Percentiles rank a stretch among this genome's conserved stretches.
Evolutionary conservation across 1,139 yeast species (phyloP).

Genomic region (Taphrina populina): DNA sequence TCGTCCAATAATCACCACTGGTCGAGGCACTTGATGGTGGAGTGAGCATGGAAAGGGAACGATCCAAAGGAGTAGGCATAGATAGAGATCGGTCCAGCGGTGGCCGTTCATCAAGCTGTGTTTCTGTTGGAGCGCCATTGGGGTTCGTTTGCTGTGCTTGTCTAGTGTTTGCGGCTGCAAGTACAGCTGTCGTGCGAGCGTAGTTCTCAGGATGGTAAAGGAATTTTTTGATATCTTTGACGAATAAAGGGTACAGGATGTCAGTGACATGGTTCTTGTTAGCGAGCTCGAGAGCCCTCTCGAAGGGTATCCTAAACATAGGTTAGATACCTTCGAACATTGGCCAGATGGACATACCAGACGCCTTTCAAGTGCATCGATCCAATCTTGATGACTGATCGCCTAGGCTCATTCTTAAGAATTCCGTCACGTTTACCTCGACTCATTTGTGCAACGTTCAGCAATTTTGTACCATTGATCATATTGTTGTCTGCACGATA

Average conservation of each 20-base stretch:
- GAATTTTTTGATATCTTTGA: conserved; percentile 66
- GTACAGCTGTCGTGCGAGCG: conserved; percentile 46
- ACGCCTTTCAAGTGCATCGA: conserved; percentile 97
- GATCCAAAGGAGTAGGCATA: conserved; percentile 27
- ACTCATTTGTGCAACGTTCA: conserved; percentile 92
- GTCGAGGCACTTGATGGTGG: conserved; percentile 33
- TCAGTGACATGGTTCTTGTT: conserved; percentile 86
- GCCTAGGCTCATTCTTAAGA: conserved; percentile 77
- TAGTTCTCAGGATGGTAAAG: conserved; percentile 43
- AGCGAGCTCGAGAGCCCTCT: conserved; percentile 87
- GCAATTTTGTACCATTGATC: conserved; percentile 90
- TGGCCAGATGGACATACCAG: conserved; percentile 54
- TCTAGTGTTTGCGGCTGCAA: conserved; percentile 46
- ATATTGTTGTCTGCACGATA: conserved; percentile 62
- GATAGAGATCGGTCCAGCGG: conserved; percentile 21
- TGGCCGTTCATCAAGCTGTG: conserved; percentile 9
- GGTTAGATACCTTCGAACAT: no score
- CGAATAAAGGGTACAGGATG: conserved; percentile 80
- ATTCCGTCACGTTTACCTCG: conserved; percentile 95
- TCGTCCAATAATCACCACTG: conserved; percentile 27
- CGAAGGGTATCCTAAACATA: conserved; percentile 69
- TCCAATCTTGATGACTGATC: conserved; percentile 94
- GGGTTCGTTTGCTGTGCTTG: conserved; percentile 40
- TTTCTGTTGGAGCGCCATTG: not conserved
- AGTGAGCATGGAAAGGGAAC: conserved; percentile 19